Base-by-base conservation (phyloP, 371 early-diverging fungal species). In the Blakeslea trispora region DNA sequence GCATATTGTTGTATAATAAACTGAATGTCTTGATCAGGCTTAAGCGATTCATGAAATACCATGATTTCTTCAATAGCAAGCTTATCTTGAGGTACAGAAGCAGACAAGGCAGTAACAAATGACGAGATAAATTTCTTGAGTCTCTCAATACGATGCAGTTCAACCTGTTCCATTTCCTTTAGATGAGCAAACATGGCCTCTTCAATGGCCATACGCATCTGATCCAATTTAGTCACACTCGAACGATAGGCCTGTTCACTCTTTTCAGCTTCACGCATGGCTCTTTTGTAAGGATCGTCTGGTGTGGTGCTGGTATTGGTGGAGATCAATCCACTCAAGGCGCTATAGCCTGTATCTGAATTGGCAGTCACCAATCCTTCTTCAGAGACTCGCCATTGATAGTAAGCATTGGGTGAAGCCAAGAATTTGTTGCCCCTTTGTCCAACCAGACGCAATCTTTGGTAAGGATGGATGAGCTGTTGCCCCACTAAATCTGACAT, bases 1-100 rank as follows among this genome's bases (percentile, higher is more conserved):
- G 85, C 81, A 55, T 89, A 88, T 53, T 88, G 87, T 54, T 90
- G 89, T 28, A 91, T 83, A 45, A 85, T 82, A 66, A 79, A 88
- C 50, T 87, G 86, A 41, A 91, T 84, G 57, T 91, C 91, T 46
- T 87, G 83, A 40, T 83, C 78, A 10, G 91, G 88, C 59, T 86
- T 85, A 19, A 91, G 62, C 8, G 88, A 85, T 63, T 91, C 89
- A 61, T 86, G 85, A 71, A 82, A 86, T 10, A 86, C 79, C 47
- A 84, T 68, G 64, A 88, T 70, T 35, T 87, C 79, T 43, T 89
- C 90, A 35, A 84, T 75, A 11, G 83, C 79, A 0, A 80, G 66
- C 57, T 86, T 81, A 21, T 81, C 76, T 23, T 80, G 78, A 15
- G 82, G 81, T 32, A 88, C 66, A 1, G 77, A 71, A 37, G 71